Conservation (phyloP, 176 grass and related monocot genomes). For the Olyra latifolia region DNA sequence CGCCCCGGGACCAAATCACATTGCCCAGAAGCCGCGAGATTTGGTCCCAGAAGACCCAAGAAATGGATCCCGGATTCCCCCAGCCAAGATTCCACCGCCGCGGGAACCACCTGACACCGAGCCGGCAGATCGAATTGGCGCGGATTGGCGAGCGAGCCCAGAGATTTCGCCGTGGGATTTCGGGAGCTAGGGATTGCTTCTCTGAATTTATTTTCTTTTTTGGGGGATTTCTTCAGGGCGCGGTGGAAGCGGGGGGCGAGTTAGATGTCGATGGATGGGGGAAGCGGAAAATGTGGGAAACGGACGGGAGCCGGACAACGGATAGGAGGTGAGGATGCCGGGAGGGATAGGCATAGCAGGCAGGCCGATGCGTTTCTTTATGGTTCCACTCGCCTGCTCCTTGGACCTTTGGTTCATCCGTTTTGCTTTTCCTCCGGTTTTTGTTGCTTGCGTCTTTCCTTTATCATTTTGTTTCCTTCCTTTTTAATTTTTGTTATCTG, state of each 20-base stretch:
- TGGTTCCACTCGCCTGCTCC: constrained; percentile 10
- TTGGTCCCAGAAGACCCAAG: constrained; percentile 22
- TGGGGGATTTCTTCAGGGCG: background rate
- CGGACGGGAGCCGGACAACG: constrained; percentile 35
- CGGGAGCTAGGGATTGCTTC: constrained; percentile 39
- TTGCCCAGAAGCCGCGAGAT: constrained; percentile 45
- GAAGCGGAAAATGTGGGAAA: constrained; percentile 45
- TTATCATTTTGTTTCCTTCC: background rate
- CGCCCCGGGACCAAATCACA: constrained; percentile 32
- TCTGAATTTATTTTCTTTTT: background rate
- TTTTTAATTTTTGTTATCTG: background rate
- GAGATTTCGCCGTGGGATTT: constrained; percentile 30
- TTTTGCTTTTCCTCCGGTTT: constrained; percentile 17
- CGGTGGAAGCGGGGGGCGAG: constrained; percentile 6
- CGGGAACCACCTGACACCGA: background rate
- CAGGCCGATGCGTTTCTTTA: constrained; percentile 22
- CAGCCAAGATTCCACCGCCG: constrained; percentile 29
- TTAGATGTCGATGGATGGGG: constrained; percentile 11
- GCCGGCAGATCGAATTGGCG: constrained; percentile 2
- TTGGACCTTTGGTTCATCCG: background rate
- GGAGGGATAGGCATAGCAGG: background rate
- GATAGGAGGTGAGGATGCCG: background rate
- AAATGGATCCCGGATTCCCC: constrained; percentile 35
- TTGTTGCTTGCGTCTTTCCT: background rate
- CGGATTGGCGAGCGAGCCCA: background rate